phyloP scores from a whole-genome alignment of 106 monocot genomes.

The Agapanthus africanus region DNA sequence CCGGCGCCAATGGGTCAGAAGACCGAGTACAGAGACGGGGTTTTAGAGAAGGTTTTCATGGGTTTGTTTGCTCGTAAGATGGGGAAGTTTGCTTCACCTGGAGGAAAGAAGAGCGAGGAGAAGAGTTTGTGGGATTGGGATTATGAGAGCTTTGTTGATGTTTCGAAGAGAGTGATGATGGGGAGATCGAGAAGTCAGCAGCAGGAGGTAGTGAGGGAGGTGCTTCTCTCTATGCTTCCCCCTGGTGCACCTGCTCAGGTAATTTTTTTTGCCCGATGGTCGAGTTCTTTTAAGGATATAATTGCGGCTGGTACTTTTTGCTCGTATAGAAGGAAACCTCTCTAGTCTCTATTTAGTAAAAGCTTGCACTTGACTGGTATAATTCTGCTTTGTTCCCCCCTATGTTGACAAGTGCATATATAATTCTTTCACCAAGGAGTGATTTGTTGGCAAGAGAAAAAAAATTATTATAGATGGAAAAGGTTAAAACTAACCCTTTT shows the following conservation, averaged over 20 bases:
- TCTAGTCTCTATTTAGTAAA: too few relatives aligned
- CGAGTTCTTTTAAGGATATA: background rate
- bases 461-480: too few relatives aligned
- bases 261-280: constrained; percentile 1
- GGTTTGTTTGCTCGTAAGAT: constrained; percentile 84
- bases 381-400: too few relatives aligned
- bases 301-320: background rate
- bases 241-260: constrained; percentile 57
- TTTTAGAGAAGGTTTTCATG: constrained; percentile 35
- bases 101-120: background rate
- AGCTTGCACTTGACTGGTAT: too few relatives aligned
- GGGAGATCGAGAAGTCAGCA: constrained; percentile 73
- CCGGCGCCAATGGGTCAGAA: constrained; percentile 94
- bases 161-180: constrained; percentile 70
- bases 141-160: constrained; percentile 90
- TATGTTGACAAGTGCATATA: too few relatives aligned
- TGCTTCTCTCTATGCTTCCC: constrained; percentile 91
- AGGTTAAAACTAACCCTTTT: too few relatives aligned
- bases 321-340: too few relatives aligned
- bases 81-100: constrained; percentile 61
- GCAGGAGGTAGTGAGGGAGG: constrained; percentile 83
- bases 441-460: too few relatives aligned
- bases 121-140: constrained; percentile 60
- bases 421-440: too few relatives aligned
- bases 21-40: constrained; percentile 28